Conservation (phyloP, 768 basidiomycete species). For the Phanerodontia chrysosporium region DNA sequence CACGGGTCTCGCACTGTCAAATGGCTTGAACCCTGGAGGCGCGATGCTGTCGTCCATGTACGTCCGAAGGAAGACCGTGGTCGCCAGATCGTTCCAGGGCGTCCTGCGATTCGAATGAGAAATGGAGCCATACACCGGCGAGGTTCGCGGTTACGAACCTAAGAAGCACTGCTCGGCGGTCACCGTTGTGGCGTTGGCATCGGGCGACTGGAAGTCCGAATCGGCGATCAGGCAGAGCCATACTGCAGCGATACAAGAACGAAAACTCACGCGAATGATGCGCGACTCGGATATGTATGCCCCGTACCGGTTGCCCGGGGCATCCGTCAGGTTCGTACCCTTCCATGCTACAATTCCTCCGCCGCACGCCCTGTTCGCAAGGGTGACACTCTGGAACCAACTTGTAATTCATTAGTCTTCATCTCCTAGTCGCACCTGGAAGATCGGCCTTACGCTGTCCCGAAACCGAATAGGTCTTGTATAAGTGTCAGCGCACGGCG, state of each 20-base stretch:
- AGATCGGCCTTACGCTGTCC: conserved; percentile 43
- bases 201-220: conserved; percentile 51
- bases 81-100: conserved; percentile 60
- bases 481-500: neutral
- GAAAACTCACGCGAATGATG: conserved; percentile 48
- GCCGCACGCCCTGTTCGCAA: conserved; percentile 62
- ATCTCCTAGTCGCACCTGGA: neutral
- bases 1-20: conserved; percentile 36
- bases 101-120: conserved; percentile 18
- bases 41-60: conserved; percentile 56
- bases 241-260: neutral
- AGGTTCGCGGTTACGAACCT: conserved; percentile 26
- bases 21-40: conserved; percentile 49
- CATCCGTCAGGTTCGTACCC: conserved; percentile 50
- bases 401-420: conserved; percentile 24
- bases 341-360: conserved; percentile 66
- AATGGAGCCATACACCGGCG: neutral
- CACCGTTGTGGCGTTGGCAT: conserved; percentile 46
- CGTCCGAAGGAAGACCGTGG: conserved; percentile 48
- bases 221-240: neutral
- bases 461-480: conserved; percentile 56
- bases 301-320: conserved; percentile 48
- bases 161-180: conserved; percentile 47
- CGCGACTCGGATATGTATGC: conserved; percentile 52
- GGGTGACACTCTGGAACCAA: conserved; percentile 55